A percentile compares a stretch with the other conserved stretches of the same genome.
Conservation (phyloP, 2,329 filamentous ascomycete genomes). For the Cladophialophora bantiana region DNA sequence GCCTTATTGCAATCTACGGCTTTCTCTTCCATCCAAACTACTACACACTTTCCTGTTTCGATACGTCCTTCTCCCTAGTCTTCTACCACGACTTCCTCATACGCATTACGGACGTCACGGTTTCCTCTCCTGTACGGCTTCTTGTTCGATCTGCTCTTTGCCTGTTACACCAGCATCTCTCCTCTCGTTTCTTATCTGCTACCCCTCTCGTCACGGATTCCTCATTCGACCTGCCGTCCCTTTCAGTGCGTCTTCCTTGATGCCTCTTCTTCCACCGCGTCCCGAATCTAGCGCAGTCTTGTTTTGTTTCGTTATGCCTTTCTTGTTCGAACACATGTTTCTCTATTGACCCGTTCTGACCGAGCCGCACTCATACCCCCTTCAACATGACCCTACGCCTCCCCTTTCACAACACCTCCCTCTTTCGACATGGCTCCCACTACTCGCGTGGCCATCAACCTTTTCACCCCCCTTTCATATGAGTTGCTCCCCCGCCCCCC, state of each 20-base stretch:
- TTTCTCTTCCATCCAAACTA: too few species aligned
- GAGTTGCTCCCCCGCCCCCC: too few species aligned
- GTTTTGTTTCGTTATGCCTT: not conserved
- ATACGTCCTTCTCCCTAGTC: too few species aligned
- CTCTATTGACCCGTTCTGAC: not conserved
- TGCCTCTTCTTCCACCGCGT: not conserved
- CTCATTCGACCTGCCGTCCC: not conserved
- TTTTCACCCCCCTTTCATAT: not conserved
- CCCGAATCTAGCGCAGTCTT: not conserved
- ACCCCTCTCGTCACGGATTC: not conserved
- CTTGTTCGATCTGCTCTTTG: not conserved
- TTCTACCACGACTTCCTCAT: too few species aligned
- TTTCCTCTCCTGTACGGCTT: constrained; percentile 2
- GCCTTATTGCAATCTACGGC: too few species aligned
- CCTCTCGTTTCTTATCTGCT: not conserved
- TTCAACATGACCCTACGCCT: not conserved
- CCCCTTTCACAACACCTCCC: not conserved
- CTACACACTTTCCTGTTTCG: too few species aligned
- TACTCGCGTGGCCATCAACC: not conserved
- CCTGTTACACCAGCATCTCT: not conserved
- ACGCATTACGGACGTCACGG: not conserved
- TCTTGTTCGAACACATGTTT: not conserved
- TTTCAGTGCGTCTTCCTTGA: not conserved
- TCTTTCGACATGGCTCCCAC: not conserved
- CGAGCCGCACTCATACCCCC: not conserved